Base-by-base conservation (phyloP, 768 basidiomycete species). In the Rhizopogon vinicolor region DNA sequence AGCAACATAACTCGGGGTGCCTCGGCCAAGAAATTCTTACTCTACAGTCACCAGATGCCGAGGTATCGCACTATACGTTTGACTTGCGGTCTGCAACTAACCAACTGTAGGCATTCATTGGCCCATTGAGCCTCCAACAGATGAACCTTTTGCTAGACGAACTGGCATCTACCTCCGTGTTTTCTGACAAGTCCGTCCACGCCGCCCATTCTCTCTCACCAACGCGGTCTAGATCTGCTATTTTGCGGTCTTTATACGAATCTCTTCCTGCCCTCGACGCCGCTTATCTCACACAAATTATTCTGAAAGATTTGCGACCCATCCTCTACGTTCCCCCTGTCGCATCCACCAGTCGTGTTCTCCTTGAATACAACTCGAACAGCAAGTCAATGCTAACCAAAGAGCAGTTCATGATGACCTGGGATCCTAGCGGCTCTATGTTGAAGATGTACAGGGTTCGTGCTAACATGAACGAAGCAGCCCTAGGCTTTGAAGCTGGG, bases 251-350 rank as follows among this genome's bases (percentile, higher is more conserved):
- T 14, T 75, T 95, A 3, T 93, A 83, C 59, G 74, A 76, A 41
- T 68, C 74, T 2, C 71, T 93, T 9, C 74, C 83, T 1, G 84
- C 91, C 0, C 68, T 70, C 10, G 87, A 90, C 41, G 80, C 87
- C 2, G 75, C 82, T 1, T 80, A 86, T 58, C 73, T 95, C 46
- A 87, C 89, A 0, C 94, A 98, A 63, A 86, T 96, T 59, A 89
- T 98, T 56, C 79, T 96, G 37, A 89, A 89, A 59, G 94, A 98
- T 66, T 72, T 98, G 0, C 80, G 86, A 29, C 92, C 93, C 7
- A 66, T 95, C 1, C 66, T 94, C 1, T 90, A 90, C 60, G 87
- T 91, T 3, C 72, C 87, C 0, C 77, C 78, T 13, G 75, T 67
- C 6, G 46, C 71, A 33, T 73, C 68, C 19, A 77, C 79, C 61